Base-by-base conservation (phyloP, 805 yeast species). In the Candida methanosorbosa region DNA sequence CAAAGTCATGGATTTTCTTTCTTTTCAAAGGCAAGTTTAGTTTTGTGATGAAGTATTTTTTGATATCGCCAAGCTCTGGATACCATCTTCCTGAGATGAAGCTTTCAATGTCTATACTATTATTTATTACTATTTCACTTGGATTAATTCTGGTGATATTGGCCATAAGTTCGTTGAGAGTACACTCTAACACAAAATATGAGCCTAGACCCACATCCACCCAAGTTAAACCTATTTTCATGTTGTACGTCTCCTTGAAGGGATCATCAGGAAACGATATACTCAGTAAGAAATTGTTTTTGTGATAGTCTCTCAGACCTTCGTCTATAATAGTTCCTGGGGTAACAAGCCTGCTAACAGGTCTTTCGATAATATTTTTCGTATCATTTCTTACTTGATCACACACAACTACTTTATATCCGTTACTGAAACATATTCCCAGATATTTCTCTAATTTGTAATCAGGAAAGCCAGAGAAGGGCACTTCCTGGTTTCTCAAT, bases 311-410 rank as follows among this genome's bases (percentile, higher is more conserved):
- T 48, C 90, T 61, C 41, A 90, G 78, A 0, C 81, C 76, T 46
- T 90, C 97, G 48, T 85, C 95, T 9, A 90, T 72, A 23, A 90
- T 68, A 0, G 97, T 90, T 1, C 98, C 98, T 0, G 97, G 96
- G 0, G 97, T 81, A 2, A 92, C 75, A 7, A 90, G 74, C 28
- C 97, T 63, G 6, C 85, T 70, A 0, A 92, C 75, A 23, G 83
- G 78, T 30, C 98, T 64, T 28, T 70, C 72, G 16, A 81, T 69
- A 26, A 52, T 54, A 21, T 59, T 61, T 8, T 45, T 43, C 3
- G 43, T 45, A 2, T 42, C 35, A 25, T 50, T 48, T 12, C 32
- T 43, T 27, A 57, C 66, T 56, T 90, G 94, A 45, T 84, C 92
- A n/a, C 85, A 75, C 6, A 88, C 66, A 0, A 90, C 95, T 0